Evolutionary conservation across 2,329 filamentous ascomycete genomes (phyloP), one percentile per base, ranked within the genome.

Genomic region (Akanthomyces lecanii): DNA sequence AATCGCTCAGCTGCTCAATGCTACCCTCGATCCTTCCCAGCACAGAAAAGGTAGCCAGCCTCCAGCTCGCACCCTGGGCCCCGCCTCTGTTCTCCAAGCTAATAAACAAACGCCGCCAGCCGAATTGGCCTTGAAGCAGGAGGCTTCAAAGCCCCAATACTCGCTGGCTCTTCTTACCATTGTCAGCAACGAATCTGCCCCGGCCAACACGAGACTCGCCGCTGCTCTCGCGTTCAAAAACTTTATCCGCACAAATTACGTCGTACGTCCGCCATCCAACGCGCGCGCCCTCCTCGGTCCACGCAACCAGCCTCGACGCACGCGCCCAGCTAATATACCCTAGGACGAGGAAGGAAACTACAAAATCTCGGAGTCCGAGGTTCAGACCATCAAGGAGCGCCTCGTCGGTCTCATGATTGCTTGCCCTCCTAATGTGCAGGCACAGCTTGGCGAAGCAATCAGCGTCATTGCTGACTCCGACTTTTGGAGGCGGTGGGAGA

Each of bases 191-290:
- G 85, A 88, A 63, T 80, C 84, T 48, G 85, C 89, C 66, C 88
- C 91, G 47, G 78, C 82, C 67, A 94, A 91, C 70, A 95, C 91
- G 65, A 88, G 95, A 66, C 87, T 99, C 48, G 87, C 94, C 7
- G 91, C 90, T 71, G 91, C 95, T 33, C 83, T 99, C 65, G 95
- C 91, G 80, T 99, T 99, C 85, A 99, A 99, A 79, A 99, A 99
- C 81, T 96, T 97, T 76, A 92, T 99, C 72, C 90, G 90, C 76
- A 87, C 90, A 73, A 95, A 92, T 81, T 99, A 96, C 86, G 91
- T 92, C 70, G 87, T 89, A 77, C 69, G 85, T 80, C 52, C 16
- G 63, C 56, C 10, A 1, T 61, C 14, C 6, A 1, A n/a, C 51
- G 16, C 44, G 36, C 51, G 53, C 28, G 50, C 47, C 14, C 40